These are phyloP conservation scores for Blastocladiella britannica DNA, from an alignment of 192 early-diverging fungal species.

Conservation along the genomic window DNA sequence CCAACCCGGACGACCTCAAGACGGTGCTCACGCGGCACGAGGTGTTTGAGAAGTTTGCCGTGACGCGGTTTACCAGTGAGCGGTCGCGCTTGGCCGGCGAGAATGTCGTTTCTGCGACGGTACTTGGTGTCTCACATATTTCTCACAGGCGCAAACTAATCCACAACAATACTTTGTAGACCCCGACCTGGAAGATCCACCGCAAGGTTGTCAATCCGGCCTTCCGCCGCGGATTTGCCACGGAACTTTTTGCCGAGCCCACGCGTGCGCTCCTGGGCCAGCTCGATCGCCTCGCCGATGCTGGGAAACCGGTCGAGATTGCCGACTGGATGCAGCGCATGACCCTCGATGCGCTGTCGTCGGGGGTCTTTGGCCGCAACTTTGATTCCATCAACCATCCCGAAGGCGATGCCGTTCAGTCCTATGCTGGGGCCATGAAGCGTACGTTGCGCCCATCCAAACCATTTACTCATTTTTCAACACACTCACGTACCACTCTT, in stretches of 20 bases:
- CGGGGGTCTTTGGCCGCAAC: background rate
- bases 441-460: too few species aligned
- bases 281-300: background rate
- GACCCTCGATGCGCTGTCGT: background rate
- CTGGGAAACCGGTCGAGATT: background rate
- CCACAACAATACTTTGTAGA: constrained; percentile 3
- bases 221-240: constrained; percentile 2
- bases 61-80: background rate
- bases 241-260: background rate
- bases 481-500: too few species aligned
- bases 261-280: background rate
- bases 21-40: background rate
- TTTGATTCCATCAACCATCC: background rate
- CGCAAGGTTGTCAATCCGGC: constrained; percentile 1
- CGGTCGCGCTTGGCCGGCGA: background rate
- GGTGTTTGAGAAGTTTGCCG: background rate
- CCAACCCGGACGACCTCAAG: background rate
- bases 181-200: constrained; percentile 1
- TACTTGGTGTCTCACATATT: background rate
- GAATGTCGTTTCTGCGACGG: background rate
- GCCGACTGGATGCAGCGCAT: constrained; percentile 1
- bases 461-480: too few species aligned
- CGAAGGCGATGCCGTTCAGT: background rate
- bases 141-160: background rate
- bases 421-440: background rate